phyloP scores from a whole-genome alignment of 805 yeast species.

The Ogataea naganishii region DNA sequence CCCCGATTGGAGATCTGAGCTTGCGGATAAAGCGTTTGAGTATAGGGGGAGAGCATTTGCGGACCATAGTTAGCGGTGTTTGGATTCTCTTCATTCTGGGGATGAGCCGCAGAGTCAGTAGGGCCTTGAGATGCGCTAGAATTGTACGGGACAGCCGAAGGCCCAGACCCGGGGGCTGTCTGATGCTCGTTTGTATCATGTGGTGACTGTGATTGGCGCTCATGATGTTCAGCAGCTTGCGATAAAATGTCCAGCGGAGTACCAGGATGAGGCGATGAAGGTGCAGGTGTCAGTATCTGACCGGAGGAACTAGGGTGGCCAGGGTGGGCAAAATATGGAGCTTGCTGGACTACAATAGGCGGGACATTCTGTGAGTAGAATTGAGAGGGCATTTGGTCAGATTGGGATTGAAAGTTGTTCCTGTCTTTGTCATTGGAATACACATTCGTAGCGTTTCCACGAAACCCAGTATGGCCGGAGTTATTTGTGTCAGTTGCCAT shows the following conservation, averaged over 20 bases:
- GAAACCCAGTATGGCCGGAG: neutral
- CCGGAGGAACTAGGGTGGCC: neutral
- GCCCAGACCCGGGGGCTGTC: no score
- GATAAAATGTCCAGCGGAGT: conserved; percentile 30
- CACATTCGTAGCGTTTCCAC: conserved; percentile 3
- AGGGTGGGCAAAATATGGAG: no score
- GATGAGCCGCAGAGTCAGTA: no score
- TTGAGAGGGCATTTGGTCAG: conserved; percentile 1
- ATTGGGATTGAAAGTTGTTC: neutral
- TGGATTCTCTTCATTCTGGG: no score
- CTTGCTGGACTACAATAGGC: no score
- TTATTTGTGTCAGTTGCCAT: neutral
- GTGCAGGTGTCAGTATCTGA: neutral
- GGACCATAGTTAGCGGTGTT: no score
- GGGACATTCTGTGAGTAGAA: conserved; percentile 1
- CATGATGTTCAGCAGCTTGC: conserved; percentile 28
- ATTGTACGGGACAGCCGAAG: no score
- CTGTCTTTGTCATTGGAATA: neutral
- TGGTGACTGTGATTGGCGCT: conserved; percentile 20
- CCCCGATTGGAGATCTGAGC: no score
- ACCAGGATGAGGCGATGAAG: conserved; percentile 11
- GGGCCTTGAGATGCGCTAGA: no score
- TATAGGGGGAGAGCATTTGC: no score
- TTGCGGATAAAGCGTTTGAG: no score
- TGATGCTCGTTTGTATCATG: no score